Percentiles rank a stretch among this genome's conserved stretches.
Conservation (phyloP, 805 yeast genomes). For the Starmera amethionina region DNA sequence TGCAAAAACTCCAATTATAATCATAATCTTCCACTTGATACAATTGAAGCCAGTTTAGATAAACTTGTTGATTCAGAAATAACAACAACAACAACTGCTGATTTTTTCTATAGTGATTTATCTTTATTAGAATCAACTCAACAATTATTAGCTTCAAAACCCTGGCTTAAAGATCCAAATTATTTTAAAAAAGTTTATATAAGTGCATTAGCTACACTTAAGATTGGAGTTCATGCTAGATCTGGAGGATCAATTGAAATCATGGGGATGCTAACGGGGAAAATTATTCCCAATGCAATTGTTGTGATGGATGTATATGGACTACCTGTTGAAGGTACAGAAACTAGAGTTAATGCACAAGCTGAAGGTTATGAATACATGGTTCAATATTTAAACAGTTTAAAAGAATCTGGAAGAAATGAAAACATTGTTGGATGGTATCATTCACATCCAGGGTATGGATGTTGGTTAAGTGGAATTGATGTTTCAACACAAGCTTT, state of each 20-base stretch:
- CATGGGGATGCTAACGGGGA: slow-evolving; percentile 93
- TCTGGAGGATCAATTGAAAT: slow-evolving; percentile 83
- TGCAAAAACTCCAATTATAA: neutral
- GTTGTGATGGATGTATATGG: slow-evolving; percentile 76
- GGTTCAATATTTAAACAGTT: slow-evolving; percentile 66
- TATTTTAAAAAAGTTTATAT: slow-evolving; percentile 55
- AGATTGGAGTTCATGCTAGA: slow-evolving; percentile 73
- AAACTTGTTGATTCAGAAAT: slow-evolving; percentile 1
- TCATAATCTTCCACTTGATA: slow-evolving; percentile 1
- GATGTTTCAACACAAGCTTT: slow-evolving; percentile 84
- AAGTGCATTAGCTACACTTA: slow-evolving; percentile 61
- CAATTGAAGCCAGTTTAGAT: slow-evolving; percentile 8
- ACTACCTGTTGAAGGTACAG: slow-evolving; percentile 93
- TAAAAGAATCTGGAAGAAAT: slow-evolving; percentile 38
- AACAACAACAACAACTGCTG: slow-evolving; percentile 8
- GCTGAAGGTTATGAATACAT: slow-evolving; percentile 91
- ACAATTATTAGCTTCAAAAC: slow-evolving; percentile 22
- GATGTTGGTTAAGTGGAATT: slow-evolving; percentile 91
- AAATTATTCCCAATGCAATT: slow-evolving; percentile 42
- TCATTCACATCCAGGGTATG: slow-evolving; percentile 97
- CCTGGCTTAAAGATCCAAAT: slow-evolving; percentile 49
- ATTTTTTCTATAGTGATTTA: slow-evolving; percentile 8
- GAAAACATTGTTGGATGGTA: slow-evolving; percentile 94
- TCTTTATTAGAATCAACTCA: slow-evolving; percentile 5
- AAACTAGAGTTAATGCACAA: slow-evolving; percentile 90